A percentile compares a stretch with the other conserved stretches of the same genome.
These are phyloP conservation scores for Adansonia grandidieri DNA, from an alignment of 441 rosid genomes.

Conservation along the genomic window DNA sequence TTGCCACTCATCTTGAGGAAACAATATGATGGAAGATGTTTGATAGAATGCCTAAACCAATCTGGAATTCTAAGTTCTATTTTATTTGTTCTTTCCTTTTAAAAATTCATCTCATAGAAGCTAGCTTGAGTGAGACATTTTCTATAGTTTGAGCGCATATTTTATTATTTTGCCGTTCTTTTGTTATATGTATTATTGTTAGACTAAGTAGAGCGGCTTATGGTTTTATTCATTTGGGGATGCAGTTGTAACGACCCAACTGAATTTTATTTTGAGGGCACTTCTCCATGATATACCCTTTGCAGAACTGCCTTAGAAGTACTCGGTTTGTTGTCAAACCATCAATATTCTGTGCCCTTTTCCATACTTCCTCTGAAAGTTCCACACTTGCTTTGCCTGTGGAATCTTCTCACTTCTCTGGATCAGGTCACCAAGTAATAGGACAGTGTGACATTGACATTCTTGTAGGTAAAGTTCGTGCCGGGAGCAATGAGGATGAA, in stretches of 20 bases:
- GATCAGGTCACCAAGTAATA: constrained; percentile 26
- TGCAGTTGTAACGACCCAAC: constrained; percentile 28
- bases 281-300: constrained; percentile 42
- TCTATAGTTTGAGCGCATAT: not conserved
- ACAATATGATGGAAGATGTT: not conserved
- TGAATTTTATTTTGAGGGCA: not conserved
- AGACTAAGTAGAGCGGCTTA: not conserved
- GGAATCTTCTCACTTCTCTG: constrained; percentile 29
- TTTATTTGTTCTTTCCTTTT: not conserved
- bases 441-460: constrained; percentile 36
- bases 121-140: not conserved
- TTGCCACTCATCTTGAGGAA: not conserved
- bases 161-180: not conserved
- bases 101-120: not conserved
- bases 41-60: constrained; percentile 14
- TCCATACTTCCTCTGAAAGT: constrained; percentile 26
- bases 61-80: not conserved
- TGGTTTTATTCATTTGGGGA: not conserved
- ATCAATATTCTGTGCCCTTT: constrained; percentile 10
- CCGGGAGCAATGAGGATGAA: constrained; percentile 51
- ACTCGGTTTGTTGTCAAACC: constrained; percentile 30
- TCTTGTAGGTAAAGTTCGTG: constrained; percentile 42
- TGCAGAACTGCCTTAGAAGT: constrained; percentile 32
- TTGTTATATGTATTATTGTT: not conserved
- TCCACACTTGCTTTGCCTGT: constrained; percentile 28